A percentile compares a stretch with the other conserved stretches of the same genome.
Evolutionary conservation across 1,139 yeast genomes (phyloP).

Genomic region (Spencermartinsiella ligniputridi): DNA sequence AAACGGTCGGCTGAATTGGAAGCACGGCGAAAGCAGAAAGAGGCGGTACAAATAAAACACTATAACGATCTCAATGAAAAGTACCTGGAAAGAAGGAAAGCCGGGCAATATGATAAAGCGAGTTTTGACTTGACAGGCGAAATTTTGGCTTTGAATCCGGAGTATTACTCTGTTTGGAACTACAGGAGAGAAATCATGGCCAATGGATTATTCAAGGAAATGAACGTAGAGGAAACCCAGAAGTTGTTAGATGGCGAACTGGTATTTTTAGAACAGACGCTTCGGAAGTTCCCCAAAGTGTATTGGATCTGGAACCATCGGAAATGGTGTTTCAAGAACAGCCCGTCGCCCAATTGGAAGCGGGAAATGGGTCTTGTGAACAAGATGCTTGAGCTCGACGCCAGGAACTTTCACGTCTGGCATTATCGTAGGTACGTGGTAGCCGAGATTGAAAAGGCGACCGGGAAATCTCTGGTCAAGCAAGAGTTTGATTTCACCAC

Average conservation of each 20-base stretch:
- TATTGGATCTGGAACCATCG: constrained; percentile 98
- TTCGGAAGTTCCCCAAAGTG: constrained; percentile 74
- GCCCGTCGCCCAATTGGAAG: constrained; percentile 59
- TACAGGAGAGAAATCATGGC: constrained; percentile 68
- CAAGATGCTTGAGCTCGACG: constrained; percentile 63
- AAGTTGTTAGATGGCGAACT: constrained; percentile 56
- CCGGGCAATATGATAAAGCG: constrained; percentile 34
- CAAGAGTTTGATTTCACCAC: constrained; percentile 77
- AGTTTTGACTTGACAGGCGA: constrained; percentile 52
- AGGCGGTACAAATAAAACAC: constrained; percentile 52
- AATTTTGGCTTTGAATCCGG: constrained; percentile 69
- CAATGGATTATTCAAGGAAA: constrained; percentile 31
- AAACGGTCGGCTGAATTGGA: constrained; percentile 53
- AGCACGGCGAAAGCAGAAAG: constrained; percentile 39
- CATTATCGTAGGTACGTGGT: constrained; percentile 79
- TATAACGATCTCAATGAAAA: constrained; percentile 47
- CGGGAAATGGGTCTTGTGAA: constrained; percentile 65
- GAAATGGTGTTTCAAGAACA: constrained; percentile 65
- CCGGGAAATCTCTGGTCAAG: constrained; percentile 16
- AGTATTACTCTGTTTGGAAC: constrained; percentile 88
- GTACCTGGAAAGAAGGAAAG: constrained; percentile 14
- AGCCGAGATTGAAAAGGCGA: constrained; percentile 36
- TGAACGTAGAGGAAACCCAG: constrained; percentile 26
- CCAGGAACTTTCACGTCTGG: constrained; percentile 95
- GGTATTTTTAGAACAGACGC: constrained; percentile 50